Conservation (phyloP, 1,139 yeast species). For the Candida albicans region DNA sequence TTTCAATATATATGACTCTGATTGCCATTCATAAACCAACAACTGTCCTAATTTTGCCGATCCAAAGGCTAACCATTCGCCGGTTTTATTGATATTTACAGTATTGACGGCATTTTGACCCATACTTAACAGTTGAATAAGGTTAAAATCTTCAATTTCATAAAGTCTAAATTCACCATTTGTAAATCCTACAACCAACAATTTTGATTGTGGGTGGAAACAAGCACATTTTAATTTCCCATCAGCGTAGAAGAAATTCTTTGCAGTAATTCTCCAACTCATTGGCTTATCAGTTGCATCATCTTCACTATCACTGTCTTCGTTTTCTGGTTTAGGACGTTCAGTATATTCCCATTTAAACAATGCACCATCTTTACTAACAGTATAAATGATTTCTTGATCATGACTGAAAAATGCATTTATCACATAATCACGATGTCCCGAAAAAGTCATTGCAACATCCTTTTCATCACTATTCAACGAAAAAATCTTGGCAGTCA, state of each 20-base stretch:
- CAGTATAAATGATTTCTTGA: constrained; percentile 87
- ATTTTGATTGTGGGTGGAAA: constrained; percentile 70
- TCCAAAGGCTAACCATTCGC: constrained; percentile 98
- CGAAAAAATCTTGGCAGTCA: constrained; percentile 87
- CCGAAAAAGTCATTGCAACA: constrained; percentile 85
- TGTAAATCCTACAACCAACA: constrained; percentile 85
- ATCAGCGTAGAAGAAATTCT: constrained; percentile 72
- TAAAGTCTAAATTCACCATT: constrained; percentile 93
- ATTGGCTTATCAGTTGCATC: constrained; percentile 22
- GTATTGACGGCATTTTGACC: constrained; percentile 89
- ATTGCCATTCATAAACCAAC: constrained; percentile 97
- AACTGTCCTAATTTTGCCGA: constrained; percentile 89
- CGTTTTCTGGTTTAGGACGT: constrained; percentile 41
- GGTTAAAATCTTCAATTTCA: constrained; percentile 69
- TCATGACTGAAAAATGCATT: constrained; percentile 82
- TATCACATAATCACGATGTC: constrained; percentile 87
- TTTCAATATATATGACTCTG: constrained; percentile 89
- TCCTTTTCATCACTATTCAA: constrained; percentile 69
- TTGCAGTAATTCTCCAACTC: constrained; percentile 83
- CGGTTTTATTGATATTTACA: constrained; percentile 74
- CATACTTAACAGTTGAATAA: constrained; percentile 86
- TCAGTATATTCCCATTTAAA: constrained; percentile 86
- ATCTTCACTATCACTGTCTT: constrained; percentile 35
- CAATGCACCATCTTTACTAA: constrained; percentile 93
- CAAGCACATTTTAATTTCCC: constrained; percentile 78